Evolutionary conservation across 352 stramenopile genomes (phyloP), one percentile per base, ranked within the genome.

Genomic region (Phytophthora lateralis): DNA sequence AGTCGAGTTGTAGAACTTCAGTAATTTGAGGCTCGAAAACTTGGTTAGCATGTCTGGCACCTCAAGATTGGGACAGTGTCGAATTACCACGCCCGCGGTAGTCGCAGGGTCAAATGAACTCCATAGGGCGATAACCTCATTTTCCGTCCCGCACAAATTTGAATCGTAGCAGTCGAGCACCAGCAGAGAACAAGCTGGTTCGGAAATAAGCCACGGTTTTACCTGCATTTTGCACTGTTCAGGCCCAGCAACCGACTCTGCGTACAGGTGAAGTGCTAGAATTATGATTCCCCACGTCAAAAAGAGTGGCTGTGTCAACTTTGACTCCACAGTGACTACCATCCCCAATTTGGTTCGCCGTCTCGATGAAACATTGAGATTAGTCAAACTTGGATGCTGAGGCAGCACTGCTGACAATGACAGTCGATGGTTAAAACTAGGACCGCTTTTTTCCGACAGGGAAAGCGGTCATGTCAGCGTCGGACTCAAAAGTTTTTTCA

Each of bases 1-100:
- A 6, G 70, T 81, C 3, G 72, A 72, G 41, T 82, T 84, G 55
- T 78, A 82, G 18, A 80, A 55, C 42, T 82, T 80, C 1, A 82
- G 26, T 1, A 66, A 49, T 17, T 78, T 47, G 2, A 86, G 51
- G 2, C 46, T 41, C 1, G 48, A 66, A 51, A 88, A 83, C 3
- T 52, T 10, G 2, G 70, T 44, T 1, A 88, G 17, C 1, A 46
- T 42, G 0, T 46, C 21, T 1, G 65, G 49, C 10, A 85, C 60
- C 29, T 85, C 71, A 2, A 88, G 32, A 4, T 27, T 35, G 0
- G 58, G 39, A 24, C 75, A 88, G 27, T 89, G 71, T 7, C 73
- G 71, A 9, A 86, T 59, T 9, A 73, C 55, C 12, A 88, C 43
- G 3, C 71, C 39, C 12, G 39, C 38, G 2, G 78, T 51, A 4